These are phyloP conservation scores for Fusarium beomiforme DNA, from an alignment of 2,329 filamentous ascomycete species.

Conservation along the genomic window DNA sequence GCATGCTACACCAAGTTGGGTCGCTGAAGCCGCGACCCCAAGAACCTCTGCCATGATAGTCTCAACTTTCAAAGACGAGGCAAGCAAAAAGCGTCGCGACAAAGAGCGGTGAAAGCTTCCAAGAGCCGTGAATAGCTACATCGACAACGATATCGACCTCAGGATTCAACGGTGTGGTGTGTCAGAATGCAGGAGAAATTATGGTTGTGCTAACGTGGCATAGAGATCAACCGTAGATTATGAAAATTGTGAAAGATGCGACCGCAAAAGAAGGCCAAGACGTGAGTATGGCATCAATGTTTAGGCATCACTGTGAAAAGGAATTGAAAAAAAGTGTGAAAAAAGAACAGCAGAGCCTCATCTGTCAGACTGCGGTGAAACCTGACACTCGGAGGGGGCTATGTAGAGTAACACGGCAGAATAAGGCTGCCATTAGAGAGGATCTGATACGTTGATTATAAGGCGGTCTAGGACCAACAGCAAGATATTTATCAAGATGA, in stretches of 20 bases:
- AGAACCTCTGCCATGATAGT: constrained; percentile 38
- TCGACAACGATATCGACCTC: background rate
- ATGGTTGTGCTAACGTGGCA: constrained; percentile 33
- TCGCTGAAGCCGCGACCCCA: constrained; percentile 34
- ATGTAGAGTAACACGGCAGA: constrained; percentile 4
- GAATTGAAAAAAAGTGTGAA: background rate
- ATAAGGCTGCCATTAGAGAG: background rate
- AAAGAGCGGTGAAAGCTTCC: constrained; percentile 19
- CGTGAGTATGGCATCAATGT: background rate
- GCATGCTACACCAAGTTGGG: constrained; percentile 23
- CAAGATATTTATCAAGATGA: rapidly evolving
- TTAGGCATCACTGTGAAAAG: constrained; percentile 2
- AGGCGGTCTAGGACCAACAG: background rate
- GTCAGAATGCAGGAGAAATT: constrained; percentile 12
- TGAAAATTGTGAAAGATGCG: background rate
- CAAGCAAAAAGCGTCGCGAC: background rate
- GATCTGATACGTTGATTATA: background rate
- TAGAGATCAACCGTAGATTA: background rate
- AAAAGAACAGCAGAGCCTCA: constrained; percentile 23
- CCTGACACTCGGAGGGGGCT: background rate
- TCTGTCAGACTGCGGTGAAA: constrained; percentile 4
- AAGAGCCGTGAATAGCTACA: background rate
- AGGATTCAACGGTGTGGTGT: background rate
- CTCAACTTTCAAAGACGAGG: background rate
- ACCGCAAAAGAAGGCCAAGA: background rate